A percentile compares a stretch with the other conserved stretches of the same genome.
phyloP scores from a whole-genome alignment of 2,329 filamentous ascomycete species.

The Aspergillus terreus region DNA sequence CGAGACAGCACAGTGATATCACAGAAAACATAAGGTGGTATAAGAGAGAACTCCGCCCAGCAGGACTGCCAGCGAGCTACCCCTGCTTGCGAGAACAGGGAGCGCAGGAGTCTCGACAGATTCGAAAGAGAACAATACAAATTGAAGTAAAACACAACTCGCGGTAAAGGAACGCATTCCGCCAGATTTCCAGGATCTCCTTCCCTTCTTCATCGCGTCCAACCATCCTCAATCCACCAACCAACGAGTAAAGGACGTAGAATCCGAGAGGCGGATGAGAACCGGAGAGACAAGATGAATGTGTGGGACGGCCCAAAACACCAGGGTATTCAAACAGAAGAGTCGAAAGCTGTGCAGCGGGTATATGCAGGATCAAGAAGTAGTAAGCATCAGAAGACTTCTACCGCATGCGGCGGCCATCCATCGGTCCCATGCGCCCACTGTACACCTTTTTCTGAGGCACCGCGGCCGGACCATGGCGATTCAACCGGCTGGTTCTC shows the following conservation, averaged over 20 bases:
- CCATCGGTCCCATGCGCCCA: conserved; percentile 23
- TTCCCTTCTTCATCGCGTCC: no score
- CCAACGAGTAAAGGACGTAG: background rate
- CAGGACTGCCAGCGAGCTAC: background rate
- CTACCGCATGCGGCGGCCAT: background rate
- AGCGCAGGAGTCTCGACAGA: background rate
- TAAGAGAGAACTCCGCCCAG: conserved; percentile 9
- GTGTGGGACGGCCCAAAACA: background rate
- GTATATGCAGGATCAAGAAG: background rate
- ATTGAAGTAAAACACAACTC: background rate
- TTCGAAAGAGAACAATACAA: background rate
- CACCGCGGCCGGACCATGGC: conserved; percentile 20
- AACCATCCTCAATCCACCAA: no score
- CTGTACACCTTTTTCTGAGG: conserved; percentile 23
- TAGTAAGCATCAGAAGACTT: background rate
- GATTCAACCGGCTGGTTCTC: conserved; percentile 60
- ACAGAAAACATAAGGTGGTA: conserved; percentile 17
- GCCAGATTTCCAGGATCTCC: background rate
- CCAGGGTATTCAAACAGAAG: background rate
- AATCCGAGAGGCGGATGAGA: background rate
- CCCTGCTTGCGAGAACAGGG: background rate
- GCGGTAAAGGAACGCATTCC: background rate
- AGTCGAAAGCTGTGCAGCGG: background rate
- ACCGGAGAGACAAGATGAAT: conserved; percentile 1
- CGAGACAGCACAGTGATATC: conserved; percentile 13